Evolutionary conservation across 352 stramenopile species (phyloP).

Genomic region (Phytopythium delawarense): DNA sequence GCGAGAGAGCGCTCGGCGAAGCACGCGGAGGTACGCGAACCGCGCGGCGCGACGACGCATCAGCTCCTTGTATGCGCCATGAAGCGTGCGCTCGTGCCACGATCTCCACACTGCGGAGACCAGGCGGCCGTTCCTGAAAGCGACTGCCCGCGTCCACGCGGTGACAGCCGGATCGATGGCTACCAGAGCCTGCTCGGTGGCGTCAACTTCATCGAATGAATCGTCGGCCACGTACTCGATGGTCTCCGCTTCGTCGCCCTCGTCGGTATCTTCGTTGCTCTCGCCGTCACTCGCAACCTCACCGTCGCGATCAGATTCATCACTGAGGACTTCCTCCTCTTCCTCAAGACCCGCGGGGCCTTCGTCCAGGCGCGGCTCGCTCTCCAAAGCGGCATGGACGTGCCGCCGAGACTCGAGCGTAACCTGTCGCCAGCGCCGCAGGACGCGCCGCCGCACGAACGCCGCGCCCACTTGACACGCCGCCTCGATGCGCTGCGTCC

Average conservation of each 20-base stretch:
- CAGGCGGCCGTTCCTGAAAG: constrained; percentile 3
- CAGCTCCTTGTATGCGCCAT: constrained; percentile 17
- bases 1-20: constrained; percentile 13
- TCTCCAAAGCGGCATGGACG: constrained; percentile 9
- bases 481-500: constrained; percentile 25
- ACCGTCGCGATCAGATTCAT: background rate
- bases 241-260: background rate
- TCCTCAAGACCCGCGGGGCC: background rate
- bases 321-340: background rate
- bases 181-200: background rate
- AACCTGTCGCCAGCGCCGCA: constrained; percentile 26
- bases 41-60: constrained; percentile 23
- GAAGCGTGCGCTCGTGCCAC: constrained; percentile 15
- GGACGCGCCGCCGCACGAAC: constrained; percentile 37
- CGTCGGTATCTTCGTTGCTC: background rate
- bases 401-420: constrained; percentile 6
- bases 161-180: background rate
- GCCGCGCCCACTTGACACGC: constrained; percentile 38
- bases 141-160: background rate
- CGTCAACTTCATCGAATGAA: background rate
- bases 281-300: too few species aligned
- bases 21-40: constrained; percentile 18
- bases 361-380: background rate
- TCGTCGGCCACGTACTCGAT: background rate
- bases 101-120: constrained; percentile 17